These are phyloP conservation scores for Solanum tarapatanum DNA, from an alignment of 257 asterid species.

Conservation along the genomic window DNA sequence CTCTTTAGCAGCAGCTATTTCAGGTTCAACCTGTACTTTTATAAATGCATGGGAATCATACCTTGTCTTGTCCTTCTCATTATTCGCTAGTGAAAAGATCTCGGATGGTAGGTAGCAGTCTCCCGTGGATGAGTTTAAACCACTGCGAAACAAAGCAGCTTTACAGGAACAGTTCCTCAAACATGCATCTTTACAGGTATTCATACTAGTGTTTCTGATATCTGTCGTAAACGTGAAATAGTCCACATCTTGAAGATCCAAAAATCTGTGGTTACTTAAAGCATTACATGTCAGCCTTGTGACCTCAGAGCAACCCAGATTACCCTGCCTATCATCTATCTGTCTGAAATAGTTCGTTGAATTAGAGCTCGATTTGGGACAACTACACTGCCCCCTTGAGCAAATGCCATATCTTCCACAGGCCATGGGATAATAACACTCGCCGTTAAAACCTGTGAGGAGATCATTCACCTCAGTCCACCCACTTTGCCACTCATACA, in stretches of 20 bases:
- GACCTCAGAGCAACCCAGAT: constrained; percentile 33
- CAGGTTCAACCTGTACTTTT: constrained; percentile 10
- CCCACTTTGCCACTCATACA: constrained; percentile 15
- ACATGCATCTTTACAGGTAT: constrained; percentile 26
- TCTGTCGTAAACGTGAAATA: constrained; percentile 13
- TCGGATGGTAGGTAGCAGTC: constrained; percentile 25
- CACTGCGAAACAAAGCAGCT: constrained; percentile 27
- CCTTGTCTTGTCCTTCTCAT: constrained; percentile 5
- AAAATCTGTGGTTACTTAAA: constrained; percentile 10
- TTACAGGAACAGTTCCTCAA: constrained; percentile 32
- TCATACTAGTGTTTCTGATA: background rate
- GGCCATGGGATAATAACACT: constrained; percentile 26
- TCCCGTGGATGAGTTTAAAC: constrained; percentile 8
- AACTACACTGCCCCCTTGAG: constrained; percentile 25
- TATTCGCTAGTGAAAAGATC: constrained; percentile 21
- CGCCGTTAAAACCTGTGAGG: constrained; percentile 7
- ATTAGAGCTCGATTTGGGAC: constrained; percentile 18
- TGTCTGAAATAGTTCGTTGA: constrained; percentile 9
- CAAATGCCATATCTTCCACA: constrained; percentile 37
- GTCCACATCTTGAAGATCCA: constrained; percentile 16
- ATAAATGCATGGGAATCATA: constrained; percentile 7
- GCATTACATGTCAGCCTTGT: constrained; percentile 15
- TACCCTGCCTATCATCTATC: constrained; percentile 8
- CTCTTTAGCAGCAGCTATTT: background rate
- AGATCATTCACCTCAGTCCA: constrained; percentile 24